These are phyloP conservation scores for Ogataea haglerorum DNA, from an alignment of 805 yeast genomes.

Conservation along the genomic window DNA sequence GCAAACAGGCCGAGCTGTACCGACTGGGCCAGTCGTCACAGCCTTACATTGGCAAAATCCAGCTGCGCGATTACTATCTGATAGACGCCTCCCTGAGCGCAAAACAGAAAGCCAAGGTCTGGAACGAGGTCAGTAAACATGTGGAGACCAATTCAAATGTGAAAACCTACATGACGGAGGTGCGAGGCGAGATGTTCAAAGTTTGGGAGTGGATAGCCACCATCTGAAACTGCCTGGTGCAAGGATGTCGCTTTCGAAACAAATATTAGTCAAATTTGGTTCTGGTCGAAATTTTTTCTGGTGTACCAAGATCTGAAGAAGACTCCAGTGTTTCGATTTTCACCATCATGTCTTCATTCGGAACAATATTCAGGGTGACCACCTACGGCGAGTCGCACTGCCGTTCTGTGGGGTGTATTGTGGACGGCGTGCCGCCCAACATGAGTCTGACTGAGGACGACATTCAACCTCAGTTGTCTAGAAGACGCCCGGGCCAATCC, in stretches of 20 bases:
- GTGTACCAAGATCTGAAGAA: constrained; percentile 7
- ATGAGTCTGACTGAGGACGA: constrained; percentile 79
- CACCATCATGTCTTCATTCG: constrained; percentile 67
- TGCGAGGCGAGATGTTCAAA: constrained; percentile 82
- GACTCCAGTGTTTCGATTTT: background rate
- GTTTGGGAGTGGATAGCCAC: constrained; percentile 84
- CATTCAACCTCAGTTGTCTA: constrained; percentile 90
- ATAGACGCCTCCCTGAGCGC: constrained; percentile 34
- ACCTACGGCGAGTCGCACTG: constrained; percentile 99
- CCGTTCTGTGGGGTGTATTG: constrained; percentile 95
- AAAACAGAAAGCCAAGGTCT: constrained; percentile 43
- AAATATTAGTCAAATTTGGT: constrained; percentile 3
- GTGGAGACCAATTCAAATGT: constrained; percentile 70
- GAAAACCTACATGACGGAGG: constrained; percentile 58
- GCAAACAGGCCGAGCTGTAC: constrained; percentile 39
- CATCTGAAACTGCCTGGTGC: constrained; percentile 17
- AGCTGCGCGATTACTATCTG: constrained; percentile 64
- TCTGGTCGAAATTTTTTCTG: constrained; percentile 9
- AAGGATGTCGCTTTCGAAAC: constrained; percentile 5
- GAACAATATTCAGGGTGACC: constrained; percentile 67
- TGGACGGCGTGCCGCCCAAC: constrained; percentile 98
- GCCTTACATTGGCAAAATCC: constrained; percentile 62
- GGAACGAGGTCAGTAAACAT: constrained; percentile 54
- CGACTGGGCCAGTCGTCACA: constrained; percentile 36
- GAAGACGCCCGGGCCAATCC: constrained; percentile 98